Evolutionary conservation across 345 rosid genomes (phyloP).

Genomic region (Psidium friedrichsthalianum): DNA sequence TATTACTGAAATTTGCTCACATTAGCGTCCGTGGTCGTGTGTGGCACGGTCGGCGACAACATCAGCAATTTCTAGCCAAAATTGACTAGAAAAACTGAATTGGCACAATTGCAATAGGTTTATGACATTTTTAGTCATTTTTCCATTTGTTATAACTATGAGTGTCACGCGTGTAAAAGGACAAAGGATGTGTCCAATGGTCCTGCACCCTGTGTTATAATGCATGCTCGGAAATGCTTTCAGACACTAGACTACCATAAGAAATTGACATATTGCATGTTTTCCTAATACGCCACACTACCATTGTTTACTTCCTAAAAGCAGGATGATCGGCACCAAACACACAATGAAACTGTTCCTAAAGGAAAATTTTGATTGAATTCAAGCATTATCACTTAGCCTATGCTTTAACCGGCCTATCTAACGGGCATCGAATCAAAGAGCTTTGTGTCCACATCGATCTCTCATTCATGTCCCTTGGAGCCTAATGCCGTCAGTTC

Average conservation of each 20-base stretch:
- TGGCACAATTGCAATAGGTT: too few species aligned
- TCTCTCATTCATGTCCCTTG: neutral
- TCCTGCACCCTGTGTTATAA: neutral
- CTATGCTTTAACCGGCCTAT: neutral
- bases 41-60: too few species aligned
- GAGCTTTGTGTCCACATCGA: neutral
- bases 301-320: neutral
- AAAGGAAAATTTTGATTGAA: neutral
- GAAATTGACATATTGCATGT: neutral
- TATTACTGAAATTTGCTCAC: too few species aligned
- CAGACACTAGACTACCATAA: neutral
- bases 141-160: too few species aligned
- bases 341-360: neutral
- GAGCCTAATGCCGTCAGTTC: neutral
- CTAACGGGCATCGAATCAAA: neutral
- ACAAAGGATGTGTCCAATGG: neutral
- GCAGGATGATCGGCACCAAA: neutral
- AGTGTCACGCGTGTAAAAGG: neutral
- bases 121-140: too few species aligned
- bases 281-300: neutral
- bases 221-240: neutral
- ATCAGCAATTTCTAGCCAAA: too few species aligned
- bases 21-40: rapidly evolving
- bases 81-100: too few species aligned
- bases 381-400: neutral